These are phyloP conservation scores for Datisca glomerata DNA, from an alignment of 306 rosid species.

Conservation along the genomic window DNA sequence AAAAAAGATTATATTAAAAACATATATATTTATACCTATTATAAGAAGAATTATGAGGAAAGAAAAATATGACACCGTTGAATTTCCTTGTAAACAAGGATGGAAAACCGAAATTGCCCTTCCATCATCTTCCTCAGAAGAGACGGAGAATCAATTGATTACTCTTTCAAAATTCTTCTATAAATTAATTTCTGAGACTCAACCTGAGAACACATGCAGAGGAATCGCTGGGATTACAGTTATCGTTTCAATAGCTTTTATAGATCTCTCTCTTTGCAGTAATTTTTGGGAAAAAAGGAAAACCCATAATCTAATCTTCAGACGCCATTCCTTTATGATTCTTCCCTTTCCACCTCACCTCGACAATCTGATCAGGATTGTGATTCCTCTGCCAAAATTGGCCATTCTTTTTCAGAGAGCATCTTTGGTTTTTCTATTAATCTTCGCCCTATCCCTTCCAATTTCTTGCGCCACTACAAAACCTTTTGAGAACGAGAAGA, in stretches of 20 bases:
- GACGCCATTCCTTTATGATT: constrained; percentile 37
- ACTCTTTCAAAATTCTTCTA: not conserved
- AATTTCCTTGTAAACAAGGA: too few relatives aligned
- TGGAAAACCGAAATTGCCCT: too few relatives aligned
- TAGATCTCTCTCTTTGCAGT: not conserved
- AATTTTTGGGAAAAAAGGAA: not conserved
- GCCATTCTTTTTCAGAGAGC: constrained; percentile 8
- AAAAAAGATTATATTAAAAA: too few relatives aligned
- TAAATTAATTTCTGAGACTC: not conserved
- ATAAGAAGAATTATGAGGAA: too few relatives aligned
- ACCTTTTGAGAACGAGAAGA: constrained; percentile 1
- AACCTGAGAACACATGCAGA: too few relatives aligned
- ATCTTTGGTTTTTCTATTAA: constrained; percentile 14
- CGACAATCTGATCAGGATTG: constrained; percentile 16
- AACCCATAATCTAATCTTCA: not conserved
- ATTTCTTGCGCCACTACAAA: not conserved
- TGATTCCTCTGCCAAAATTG: constrained; percentile 24
- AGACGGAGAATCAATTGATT: not conserved
- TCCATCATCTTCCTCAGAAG: not conserved
- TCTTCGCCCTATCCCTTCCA: constrained; percentile 9
- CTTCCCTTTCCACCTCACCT: constrained; percentile 9
- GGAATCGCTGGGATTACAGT: too few relatives aligned
- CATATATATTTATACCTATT: too few relatives aligned
- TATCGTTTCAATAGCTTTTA: not conserved
- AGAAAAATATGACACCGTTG: too few relatives aligned